Evolutionary conservation across 139 green algal genomes (phyloP), one percentile per base, ranked within the genome.

Genomic region (Deuterostichococcus epilithicus): DNA sequence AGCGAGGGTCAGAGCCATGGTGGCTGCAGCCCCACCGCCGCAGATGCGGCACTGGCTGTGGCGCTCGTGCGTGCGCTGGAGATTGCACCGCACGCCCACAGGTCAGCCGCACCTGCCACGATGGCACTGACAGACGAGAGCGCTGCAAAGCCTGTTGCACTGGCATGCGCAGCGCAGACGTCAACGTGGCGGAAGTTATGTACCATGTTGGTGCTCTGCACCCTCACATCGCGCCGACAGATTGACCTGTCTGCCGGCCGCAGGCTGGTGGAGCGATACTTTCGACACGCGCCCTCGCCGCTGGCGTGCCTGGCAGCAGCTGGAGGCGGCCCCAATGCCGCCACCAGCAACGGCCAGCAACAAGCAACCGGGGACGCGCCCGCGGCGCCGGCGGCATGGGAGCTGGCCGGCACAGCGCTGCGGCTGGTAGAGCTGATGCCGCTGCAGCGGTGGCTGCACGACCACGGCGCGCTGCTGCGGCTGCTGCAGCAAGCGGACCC

Each of bases 361-460:
- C 26, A 65, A 37, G 4, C 34, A 37, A 37, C 59, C 32, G 35
- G 28, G 26, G 15, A 58, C 22, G 28, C 36, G 35, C 30, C 44
- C 4, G 2, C 34, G 8, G 15, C 33, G 25, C 32, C 35, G 18
- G 26, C 36, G 26, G 30, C 42, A 39, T 67, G 66, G 13, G 68
- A 87, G 69, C 80, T 93, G 60, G 84, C 87, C 0, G 72, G 84
- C 6, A 76, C 85, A 20, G 74, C 77, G 0, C 77, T 93, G 72
- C 84, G 83, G 0, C 82, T 78, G 22, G 67, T 93, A 70, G 83
- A 91, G 80, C 78, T 88, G 39, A 63, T 80, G 33, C 84, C 86
- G 3, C 28, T 75, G 65, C 77, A 93, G 23, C 68, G 73, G 1
- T 22, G 32, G 33, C 52, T 28, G 0, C 92, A 86, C 82, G 47